phyloP scores from a whole-genome alignment of 1,139 yeast species.

The Williopsis jadinii region DNA sequence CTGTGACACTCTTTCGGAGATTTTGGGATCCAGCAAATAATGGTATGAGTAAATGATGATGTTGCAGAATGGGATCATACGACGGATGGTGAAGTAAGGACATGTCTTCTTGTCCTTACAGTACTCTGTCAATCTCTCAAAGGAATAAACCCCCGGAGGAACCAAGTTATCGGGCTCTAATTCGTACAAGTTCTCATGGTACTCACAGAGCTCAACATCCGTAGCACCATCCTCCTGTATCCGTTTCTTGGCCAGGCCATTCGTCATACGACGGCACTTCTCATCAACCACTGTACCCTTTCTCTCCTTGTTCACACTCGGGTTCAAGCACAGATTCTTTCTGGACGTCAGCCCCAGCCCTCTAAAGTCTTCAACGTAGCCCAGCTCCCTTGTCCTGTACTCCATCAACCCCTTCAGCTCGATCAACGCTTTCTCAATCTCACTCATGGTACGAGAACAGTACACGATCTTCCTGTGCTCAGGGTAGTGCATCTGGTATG shows the following conservation, averaged over 20 bases:
- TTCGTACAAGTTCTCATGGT: slow-evolving; percentile 82
- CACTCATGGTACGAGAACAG: slow-evolving; percentile 99
- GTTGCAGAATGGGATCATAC: slow-evolving; percentile 96
- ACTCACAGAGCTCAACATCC: slow-evolving; percentile 64
- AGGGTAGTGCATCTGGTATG: slow-evolving; percentile 93
- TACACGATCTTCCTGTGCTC: slow-evolving; percentile 91
- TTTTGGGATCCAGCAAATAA: slow-evolving; percentile 91
- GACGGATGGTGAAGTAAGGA: slow-evolving; percentile 94
- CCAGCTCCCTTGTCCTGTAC: slow-evolving; percentile 73
- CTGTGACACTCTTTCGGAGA: slow-evolving; percentile 89
- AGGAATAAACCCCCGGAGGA: slow-evolving; percentile 92
- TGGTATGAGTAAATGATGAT: slow-evolving; percentile 94
- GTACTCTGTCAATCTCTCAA: slow-evolving; percentile 71
- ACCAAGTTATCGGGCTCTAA: slow-evolving; percentile 81
- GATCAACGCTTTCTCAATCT: slow-evolving; percentile 94
- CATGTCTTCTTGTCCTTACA: slow-evolving; percentile 79
- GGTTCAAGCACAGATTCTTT: slow-evolving; percentile 89
- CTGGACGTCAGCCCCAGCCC: slow-evolving; percentile 93
- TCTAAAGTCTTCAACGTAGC: slow-evolving; percentile 78
- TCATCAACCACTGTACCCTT: slow-evolving; percentile 96
- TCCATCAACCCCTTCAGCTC: slow-evolving; percentile 88
- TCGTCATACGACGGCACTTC: slow-evolving; percentile 88
- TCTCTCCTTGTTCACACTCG: slow-evolving; percentile 77
- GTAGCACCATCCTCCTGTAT: slow-evolving; percentile 47
- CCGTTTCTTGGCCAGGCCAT: slow-evolving; percentile 74